A percentile compares a stretch with the other conserved stretches of the same genome.
phyloP scores from a whole-genome alignment of 257 asterid species.

The Nicotiana otophora region DNA sequence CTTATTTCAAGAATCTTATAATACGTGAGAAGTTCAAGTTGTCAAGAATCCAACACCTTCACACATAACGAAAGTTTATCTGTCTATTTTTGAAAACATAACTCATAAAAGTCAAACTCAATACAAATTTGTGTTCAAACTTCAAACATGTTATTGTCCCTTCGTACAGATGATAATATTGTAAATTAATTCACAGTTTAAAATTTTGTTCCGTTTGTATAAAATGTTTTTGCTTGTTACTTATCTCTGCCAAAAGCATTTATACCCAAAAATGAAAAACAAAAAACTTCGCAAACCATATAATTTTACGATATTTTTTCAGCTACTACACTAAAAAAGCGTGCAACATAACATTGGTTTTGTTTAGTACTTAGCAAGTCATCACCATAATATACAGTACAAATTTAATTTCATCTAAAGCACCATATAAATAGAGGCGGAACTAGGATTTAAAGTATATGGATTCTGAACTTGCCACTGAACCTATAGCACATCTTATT shows the following conservation, averaged over 20 bases:
- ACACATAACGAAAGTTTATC: background rate
- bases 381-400: background rate
- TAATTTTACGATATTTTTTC: background rate
- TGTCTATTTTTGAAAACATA: background rate
- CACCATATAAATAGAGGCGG: background rate
- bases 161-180: background rate
- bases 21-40: background rate
- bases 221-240: background rate
- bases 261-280: background rate
- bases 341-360: background rate
- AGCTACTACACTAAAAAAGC: background rate
- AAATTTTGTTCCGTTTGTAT: background rate
- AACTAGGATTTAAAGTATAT: too few species aligned
- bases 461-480: too few species aligned
- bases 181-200: background rate
- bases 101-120: background rate
- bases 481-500: too few species aligned
- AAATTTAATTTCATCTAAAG: background rate
- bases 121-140: background rate
- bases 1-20: background rate
- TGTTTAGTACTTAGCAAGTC: background rate
- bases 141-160: background rate
- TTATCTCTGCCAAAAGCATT: too few species aligned
- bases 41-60: background rate
- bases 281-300: background rate